Conservation (phyloP, 2,329 filamentous ascomycete genomes). For the Phaeosphaeriaceae sp. region DNA sequence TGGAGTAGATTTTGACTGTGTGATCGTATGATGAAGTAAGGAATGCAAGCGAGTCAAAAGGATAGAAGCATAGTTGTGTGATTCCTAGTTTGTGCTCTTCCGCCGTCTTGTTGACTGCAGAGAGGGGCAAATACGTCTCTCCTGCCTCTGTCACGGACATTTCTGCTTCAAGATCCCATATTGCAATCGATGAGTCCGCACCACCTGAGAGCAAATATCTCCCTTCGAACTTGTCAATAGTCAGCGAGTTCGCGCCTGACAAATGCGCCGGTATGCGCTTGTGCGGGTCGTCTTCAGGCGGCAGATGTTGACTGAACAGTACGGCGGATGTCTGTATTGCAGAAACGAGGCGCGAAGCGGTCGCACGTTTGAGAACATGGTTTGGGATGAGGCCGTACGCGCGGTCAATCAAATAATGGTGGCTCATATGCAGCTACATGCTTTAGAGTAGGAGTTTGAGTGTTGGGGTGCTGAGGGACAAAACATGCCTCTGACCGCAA, state of each 20-base stretch:
- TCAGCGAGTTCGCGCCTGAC: slow-evolving; percentile 78
- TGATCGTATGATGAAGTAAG: slow-evolving; percentile 80
- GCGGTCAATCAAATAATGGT: slow-evolving; percentile 73
- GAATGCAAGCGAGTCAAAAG: slow-evolving; percentile 77
- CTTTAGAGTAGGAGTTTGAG: slow-evolving; percentile 26
- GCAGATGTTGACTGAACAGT: slow-evolving; percentile 71
- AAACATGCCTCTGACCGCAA: background rate
- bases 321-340: slow-evolving; percentile 72
- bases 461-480: background rate
- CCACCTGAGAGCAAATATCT: slow-evolving; percentile 82
- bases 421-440: slow-evolving; percentile 49
- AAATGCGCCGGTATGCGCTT: slow-evolving; percentile 68
- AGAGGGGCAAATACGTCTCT: slow-evolving; percentile 33
- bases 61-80: slow-evolving; percentile 78
- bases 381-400: slow-evolving; percentile 69
- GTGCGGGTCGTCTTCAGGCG: slow-evolving; percentile 40
- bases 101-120: slow-evolving; percentile 34
- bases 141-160: slow-evolving; percentile 20
- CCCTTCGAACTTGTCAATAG: slow-evolving; percentile 82
- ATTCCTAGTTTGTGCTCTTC: slow-evolving; percentile 70
- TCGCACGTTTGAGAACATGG: slow-evolving; percentile 67
- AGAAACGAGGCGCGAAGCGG: slow-evolving; percentile 70
- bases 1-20: slow-evolving; percentile 76
- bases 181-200: slow-evolving; percentile 79
- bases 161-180: slow-evolving; percentile 79